Base-by-base conservation (phyloP, 371 early-diverging fungal species). In the Mucor sp. region DNA sequence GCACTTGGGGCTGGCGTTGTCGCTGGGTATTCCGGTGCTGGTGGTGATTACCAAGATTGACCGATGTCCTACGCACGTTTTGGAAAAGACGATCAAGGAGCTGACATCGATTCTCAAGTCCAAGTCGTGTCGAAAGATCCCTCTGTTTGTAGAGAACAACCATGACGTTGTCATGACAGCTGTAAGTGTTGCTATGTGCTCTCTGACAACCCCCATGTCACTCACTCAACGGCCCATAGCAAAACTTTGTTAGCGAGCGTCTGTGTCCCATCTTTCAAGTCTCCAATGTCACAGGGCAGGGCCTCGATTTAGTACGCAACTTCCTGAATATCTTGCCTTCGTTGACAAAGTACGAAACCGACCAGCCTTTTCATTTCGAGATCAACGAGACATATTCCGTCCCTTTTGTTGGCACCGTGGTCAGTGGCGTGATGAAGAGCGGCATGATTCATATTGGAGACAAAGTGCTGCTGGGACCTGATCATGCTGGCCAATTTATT, bases 241-340 rank as follows among this genome's bases (percentile, higher is more conserved):
- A 89, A 70, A 84, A 91, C 67, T 94, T 91, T 83, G 90, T 92
- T 39, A 91, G 89, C 62, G 94, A 93, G 69, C 89, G 96, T 27
- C 80, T 96, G 27, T 97, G 97, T 66, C 97, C 97, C 3, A 89
- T 97, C n/a, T 97, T 97, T 78, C 91, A 93, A 74, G 90, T 97
- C 25, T 93, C 93, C 68, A 97, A 95, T 69, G 93, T 96, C n/a
- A 93, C 92, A 12, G 97, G 96, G 19, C 89, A 90, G 67, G 95
- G 95, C 0, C 72, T 97, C 39, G 92, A 92, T 70, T 59, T 89
- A n/a, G 84, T 97, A 63, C 88, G 88, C 64, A 85, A 86, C 62
- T 97, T 95, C 74, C 77, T 97, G 63, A 96, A 96, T 65, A 76
- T 95, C 2, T 72, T 96, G 59, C 94, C 93, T 2, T 83, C 88